Conservation (phyloP, 169 alveolate species). For the Plasmodium yoelii region DNA sequence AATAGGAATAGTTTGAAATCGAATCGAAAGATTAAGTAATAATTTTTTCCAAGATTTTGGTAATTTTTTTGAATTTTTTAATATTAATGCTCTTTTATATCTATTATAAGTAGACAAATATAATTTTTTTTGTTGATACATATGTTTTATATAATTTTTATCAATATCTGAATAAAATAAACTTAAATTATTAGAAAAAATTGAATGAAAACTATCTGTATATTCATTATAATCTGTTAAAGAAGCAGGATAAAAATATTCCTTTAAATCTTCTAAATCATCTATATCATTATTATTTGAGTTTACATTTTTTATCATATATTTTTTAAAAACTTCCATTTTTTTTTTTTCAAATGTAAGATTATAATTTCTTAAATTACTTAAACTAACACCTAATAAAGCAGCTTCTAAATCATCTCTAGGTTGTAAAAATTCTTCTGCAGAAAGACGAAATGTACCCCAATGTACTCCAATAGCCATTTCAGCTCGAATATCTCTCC, state of each 20-base stretch:
- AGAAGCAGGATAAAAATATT: slow-evolving; percentile 53
- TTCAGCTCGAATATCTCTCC: slow-evolving; percentile 67
- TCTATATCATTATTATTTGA: slow-evolving; percentile 29
- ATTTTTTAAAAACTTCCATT: slow-evolving; percentile 46
- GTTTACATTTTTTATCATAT: slow-evolving; percentile 7
- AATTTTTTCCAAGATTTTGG: slow-evolving; percentile 65
- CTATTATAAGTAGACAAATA: slow-evolving; percentile 53
- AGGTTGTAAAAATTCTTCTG: slow-evolving; percentile 70
- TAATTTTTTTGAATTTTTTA: slow-evolving; percentile 38
- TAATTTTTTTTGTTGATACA: slow-evolving; percentile 66
- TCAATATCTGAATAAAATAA: slow-evolving; percentile 54
- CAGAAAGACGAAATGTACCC: slow-evolving; percentile 65
- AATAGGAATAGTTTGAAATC: slow-evolving; percentile 68
- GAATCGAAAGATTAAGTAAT: slow-evolving; percentile 32
- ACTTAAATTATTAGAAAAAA: slow-evolving; percentile 37
- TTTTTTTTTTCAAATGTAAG: slow-evolving; percentile 15
- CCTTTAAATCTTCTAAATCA: slow-evolving; percentile 63
- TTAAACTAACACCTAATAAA: slow-evolving; percentile 21
- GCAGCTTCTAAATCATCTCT: slow-evolving; percentile 75
- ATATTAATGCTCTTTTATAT: slow-evolving; percentile 45
- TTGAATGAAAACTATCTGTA: slow-evolving; percentile 48
- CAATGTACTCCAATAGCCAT: slow-evolving; percentile 61
- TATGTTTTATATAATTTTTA: slow-evolving; percentile 60
- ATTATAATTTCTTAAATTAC: slow-evolving; percentile 22
- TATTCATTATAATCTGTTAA: slow-evolving; percentile 31